Conservation (phyloP, 257 asterid species). For the Ehretia macrophylla region DNA sequence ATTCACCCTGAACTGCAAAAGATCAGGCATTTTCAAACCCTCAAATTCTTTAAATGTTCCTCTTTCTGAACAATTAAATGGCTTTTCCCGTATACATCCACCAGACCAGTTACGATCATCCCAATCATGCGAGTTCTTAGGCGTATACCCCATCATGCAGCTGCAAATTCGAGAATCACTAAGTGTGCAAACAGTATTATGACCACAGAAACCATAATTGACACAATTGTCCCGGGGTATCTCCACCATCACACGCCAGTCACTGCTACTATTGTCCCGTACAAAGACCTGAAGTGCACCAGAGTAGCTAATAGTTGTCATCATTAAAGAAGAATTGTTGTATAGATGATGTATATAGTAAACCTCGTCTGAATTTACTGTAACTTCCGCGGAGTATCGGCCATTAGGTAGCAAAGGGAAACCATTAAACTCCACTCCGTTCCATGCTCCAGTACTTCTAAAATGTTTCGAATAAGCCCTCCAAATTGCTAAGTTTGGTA, state of each 20-base stretch:
- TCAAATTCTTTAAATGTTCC: neutral
- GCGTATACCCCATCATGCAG: conserved; percentile 36
- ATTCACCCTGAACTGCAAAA: conserved; percentile 1
- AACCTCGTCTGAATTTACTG: conserved; percentile 19
- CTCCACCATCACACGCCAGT: neutral
- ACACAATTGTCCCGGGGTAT: conserved; percentile 35
- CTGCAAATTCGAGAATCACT: conserved; percentile 21
- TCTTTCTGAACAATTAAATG: conserved; percentile 12
- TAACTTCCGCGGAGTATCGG: conserved; percentile 27
- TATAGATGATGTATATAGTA: conserved; percentile 12
- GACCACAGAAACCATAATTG: conserved; percentile 31
- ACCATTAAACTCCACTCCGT: conserved; percentile 59
- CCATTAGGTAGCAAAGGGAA: conserved; percentile 43
- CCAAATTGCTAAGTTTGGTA: neutral
- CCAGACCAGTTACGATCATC: conserved; percentile 14
- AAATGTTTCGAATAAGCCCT: neutral
- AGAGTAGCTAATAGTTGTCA: neutral
- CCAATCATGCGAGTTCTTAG: conserved; percentile 29
- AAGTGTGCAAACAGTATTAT: conserved; percentile 22
- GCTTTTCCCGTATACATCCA: conserved; percentile 32
- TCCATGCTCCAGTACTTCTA: conserved; percentile 87
- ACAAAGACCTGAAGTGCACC: neutral
- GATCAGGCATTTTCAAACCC: conserved; percentile 57
- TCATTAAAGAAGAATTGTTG: neutral
- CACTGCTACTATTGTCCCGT: neutral